phyloP scores from a whole-genome alignment of 257 asterid species.

The Solanum medicagineum region DNA sequence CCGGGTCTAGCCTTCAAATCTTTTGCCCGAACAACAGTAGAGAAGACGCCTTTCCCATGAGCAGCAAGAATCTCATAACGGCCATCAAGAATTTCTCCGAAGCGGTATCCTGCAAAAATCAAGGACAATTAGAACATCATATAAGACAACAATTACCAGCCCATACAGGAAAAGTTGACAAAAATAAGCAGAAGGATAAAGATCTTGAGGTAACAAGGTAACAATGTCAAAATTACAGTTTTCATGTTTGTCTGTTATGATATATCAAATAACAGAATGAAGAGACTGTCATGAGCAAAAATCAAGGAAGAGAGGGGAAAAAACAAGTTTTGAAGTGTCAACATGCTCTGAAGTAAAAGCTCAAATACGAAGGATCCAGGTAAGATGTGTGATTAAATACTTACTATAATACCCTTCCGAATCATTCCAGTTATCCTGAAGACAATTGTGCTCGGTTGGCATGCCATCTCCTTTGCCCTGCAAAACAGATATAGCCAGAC shows the following conservation, averaged over 20 bases:
- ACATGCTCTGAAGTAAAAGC: background rate
- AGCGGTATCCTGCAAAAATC: slow-evolving; percentile 58
- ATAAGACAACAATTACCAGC: background rate
- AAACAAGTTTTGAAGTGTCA: no score
- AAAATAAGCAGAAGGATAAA: background rate
- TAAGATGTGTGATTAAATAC: background rate
- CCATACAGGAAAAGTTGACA: background rate
- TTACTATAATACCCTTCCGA: slow-evolving; percentile 26
- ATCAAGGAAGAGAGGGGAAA: background rate
- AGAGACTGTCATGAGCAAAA: background rate
- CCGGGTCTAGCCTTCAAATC: slow-evolving; percentile 67
- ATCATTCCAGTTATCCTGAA: slow-evolving; percentile 70
- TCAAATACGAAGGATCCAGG: background rate
- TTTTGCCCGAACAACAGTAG: slow-evolving; percentile 42
- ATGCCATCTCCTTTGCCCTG: slow-evolving; percentile 70
- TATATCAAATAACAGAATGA: no score
- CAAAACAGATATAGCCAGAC: background rate
- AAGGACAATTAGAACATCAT: background rate
- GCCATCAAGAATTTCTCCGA: slow-evolving; percentile 83
- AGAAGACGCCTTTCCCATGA: no score
- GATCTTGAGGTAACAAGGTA: no score
- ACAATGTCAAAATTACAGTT: no score
- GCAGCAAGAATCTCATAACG: slow-evolving; percentile 36
- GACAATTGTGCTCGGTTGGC: slow-evolving; percentile 64
- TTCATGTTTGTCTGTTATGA: no score